phyloP scores from a whole-genome alignment of 106 monocot species.

The Acanthochlamys bracteata region DNA sequence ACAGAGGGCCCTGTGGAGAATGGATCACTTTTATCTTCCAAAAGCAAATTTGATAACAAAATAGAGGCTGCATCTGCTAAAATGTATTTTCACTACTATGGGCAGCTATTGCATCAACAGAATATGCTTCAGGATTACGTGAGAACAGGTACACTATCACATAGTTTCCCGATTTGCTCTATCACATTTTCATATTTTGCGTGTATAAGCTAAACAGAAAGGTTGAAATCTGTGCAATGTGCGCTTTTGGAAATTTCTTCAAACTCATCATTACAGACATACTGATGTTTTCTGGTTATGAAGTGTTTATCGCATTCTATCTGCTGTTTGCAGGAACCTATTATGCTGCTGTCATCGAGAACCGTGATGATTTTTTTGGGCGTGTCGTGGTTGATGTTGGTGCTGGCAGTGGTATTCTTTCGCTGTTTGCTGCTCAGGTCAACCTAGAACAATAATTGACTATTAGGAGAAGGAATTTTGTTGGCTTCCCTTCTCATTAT shows the following conservation, averaged over 20 bases:
- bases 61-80: slow-evolving; percentile 92
- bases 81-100: slow-evolving; percentile 99
- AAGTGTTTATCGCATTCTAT: no score
- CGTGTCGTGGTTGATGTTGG: slow-evolving; percentile 99
- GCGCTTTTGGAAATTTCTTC: no score
- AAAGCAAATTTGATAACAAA: slow-evolving; percentile 95
- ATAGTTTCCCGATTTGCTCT: background rate
- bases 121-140: slow-evolving; percentile 99
- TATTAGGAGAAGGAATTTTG: no score
- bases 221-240: no score
- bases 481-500: no score
- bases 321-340: slow-evolving; percentile 82
- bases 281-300: no score
- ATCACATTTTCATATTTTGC: no score
- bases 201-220: no score
- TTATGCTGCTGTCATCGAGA: slow-evolving; percentile 92
- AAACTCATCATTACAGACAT: no score
- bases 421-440: slow-evolving; percentile 98
- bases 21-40: slow-evolving; percentile 31
- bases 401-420: slow-evolving; percentile 99
- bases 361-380: slow-evolving; percentile 65
- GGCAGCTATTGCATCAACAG: slow-evolving; percentile 93
- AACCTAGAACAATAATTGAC: no score
- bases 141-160: slow-evolving; percentile 68
- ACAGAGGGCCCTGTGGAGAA: slow-evolving; percentile 52